Conservation (phyloP, 441 rosid genomes). For the Pelargonium fulgidum region DNA sequence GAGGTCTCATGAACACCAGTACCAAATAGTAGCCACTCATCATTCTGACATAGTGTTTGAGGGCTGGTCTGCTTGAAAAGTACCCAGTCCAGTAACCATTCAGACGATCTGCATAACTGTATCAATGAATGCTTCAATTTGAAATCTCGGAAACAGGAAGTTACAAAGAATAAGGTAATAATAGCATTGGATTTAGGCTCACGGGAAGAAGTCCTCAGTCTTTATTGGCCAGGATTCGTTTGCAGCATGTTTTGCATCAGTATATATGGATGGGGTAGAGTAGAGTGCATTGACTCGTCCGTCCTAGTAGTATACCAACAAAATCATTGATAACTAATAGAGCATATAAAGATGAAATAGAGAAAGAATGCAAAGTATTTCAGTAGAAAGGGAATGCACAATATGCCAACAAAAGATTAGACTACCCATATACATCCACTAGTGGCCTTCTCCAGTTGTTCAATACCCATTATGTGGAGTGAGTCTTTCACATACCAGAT, state of each 20-base stretch:
- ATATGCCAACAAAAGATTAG: neutral
- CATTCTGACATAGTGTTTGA: constrained; percentile 84
- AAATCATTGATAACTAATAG: constrained; percentile 14
- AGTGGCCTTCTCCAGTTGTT: neutral
- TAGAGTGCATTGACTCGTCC: constrained; percentile 96
- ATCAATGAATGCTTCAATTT: constrained; percentile 22
- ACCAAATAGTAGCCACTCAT: constrained; percentile 97
- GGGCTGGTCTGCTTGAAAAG: constrained; percentile 86
- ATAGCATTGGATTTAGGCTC: constrained; percentile 30
- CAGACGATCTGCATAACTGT: constrained; percentile 91
- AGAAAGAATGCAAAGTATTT: neutral
- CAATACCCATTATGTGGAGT: neutral
- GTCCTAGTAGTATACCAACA: constrained; percentile 47
- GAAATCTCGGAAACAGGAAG: constrained; percentile 18
- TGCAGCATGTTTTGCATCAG: constrained; percentile 86
- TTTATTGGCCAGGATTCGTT: constrained; percentile 80
- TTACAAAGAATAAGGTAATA: neutral
- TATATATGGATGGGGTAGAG: constrained; percentile 95
- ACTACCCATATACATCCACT: too few relatives aligned
- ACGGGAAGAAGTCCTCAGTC: constrained; percentile 93
- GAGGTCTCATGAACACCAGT: constrained; percentile 19
- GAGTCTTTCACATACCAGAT: neutral
- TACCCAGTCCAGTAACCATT: constrained; percentile 99
- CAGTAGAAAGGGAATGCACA: neutral
- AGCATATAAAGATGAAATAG: neutral